These are phyloP conservation scores for Penicillium pulvis DNA, from an alignment of 495 filamentous ascomycete species.

Conservation along the genomic window DNA sequence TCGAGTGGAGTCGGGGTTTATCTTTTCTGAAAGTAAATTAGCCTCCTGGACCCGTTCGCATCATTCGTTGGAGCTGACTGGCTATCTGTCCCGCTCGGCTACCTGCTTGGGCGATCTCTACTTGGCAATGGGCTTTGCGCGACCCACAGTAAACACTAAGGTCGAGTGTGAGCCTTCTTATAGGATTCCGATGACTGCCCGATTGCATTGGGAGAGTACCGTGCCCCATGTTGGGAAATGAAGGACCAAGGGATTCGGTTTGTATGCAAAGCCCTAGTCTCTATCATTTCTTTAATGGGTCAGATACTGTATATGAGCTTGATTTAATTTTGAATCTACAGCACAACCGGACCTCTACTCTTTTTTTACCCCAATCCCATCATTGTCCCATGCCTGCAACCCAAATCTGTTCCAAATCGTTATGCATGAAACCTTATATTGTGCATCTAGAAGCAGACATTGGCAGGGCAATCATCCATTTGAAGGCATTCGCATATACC, in stretches of 20 bases:
- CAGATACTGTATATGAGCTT: background rate
- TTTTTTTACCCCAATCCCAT: too few relatives aligned
- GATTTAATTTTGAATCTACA: too few relatives aligned
- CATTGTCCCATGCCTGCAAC: too few relatives aligned
- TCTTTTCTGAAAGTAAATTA: background rate
- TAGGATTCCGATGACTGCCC: background rate
- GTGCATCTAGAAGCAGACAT: too few relatives aligned
- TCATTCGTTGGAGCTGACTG: background rate
- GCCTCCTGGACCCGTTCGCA: background rate
- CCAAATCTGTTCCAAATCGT: too few relatives aligned
- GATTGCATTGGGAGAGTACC: too few relatives aligned
- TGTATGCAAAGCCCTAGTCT: background rate
- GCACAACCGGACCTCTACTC: too few relatives aligned
- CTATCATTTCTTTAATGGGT: background rate
- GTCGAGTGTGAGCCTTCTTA: background rate
- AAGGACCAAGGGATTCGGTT: background rate
- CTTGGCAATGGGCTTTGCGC: background rate
- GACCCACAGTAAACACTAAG: background rate
- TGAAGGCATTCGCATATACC: too few relatives aligned
- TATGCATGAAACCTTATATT: too few relatives aligned
- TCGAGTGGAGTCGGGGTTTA: background rate
- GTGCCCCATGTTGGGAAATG: background rate
- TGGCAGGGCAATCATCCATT: too few relatives aligned
- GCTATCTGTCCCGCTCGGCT: background rate
- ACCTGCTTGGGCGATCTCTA: constrained; percentile 1